Evolutionary conservation across 78 protist genomes (phyloP).

Genomic region (Pigoraptor vietnamica): DNA sequence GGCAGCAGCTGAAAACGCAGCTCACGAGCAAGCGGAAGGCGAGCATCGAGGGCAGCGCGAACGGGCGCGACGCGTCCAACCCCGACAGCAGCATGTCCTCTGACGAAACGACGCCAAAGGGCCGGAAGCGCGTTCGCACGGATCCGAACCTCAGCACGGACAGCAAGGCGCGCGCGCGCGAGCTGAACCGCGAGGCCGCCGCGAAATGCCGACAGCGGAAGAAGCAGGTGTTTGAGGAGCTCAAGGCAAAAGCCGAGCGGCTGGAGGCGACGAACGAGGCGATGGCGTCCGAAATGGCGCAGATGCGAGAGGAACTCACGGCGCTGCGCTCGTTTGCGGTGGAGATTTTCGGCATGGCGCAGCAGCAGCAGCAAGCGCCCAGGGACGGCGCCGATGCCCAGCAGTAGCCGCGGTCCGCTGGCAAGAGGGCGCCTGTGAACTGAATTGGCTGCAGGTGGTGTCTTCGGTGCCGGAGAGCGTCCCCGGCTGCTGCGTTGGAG

Average conservation of each 20-base stretch:
- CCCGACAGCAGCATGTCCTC: background rate
- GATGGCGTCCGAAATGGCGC: background rate
- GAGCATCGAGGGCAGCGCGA: background rate
- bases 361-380: background rate
- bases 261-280: background rate
- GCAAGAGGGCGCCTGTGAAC: background rate
- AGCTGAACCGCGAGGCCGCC: background rate
- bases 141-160: background rate
- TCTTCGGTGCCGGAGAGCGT: no score
- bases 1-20: background rate
- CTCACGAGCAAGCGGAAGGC: background rate
- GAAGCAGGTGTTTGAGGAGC: background rate
- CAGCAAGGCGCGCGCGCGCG: background rate
- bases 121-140: background rate
- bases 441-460: no score
- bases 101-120: background rate
- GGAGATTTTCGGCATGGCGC: background rate
- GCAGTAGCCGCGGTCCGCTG: background rate
- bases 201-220: background rate
- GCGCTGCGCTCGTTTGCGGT: background rate
- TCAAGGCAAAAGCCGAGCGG: background rate
- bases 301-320: background rate
- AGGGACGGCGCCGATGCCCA: background rate
- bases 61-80: no score
- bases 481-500: no score